A percentile compares a stretch with the other conserved stretches of the same genome.
Conservation (phyloP, 2,329 filamentous ascomycete species). For the Trichoderma hamatum region DNA sequence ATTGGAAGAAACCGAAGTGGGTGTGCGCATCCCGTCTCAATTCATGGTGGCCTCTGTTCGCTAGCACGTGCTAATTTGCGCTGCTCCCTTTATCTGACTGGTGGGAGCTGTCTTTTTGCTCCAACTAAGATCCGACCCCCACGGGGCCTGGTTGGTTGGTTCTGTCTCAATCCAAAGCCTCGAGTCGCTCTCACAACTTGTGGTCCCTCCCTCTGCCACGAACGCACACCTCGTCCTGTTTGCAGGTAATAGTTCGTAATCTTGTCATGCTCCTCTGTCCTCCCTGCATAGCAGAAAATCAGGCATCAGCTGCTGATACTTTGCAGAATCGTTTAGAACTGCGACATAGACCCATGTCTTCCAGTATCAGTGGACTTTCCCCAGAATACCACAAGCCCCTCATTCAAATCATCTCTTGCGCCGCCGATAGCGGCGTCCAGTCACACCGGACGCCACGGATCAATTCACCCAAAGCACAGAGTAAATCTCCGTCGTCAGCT, state of each 20-base stretch:
- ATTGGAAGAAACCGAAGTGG: slow-evolving; percentile 9
- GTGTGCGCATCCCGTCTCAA: slow-evolving; percentile 16
- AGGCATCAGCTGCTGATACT: background rate
- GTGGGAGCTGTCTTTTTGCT: background rate
- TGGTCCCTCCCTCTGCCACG: background rate
- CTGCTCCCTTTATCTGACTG: slow-evolving; percentile 2
- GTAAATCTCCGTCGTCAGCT: background rate
- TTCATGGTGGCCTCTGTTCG: slow-evolving; percentile 7
- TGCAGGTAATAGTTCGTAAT: background rate
- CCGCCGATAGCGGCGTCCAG: slow-evolving; percentile 23
- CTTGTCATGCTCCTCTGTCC: background rate
- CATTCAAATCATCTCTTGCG: background rate
- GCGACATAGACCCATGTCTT: slow-evolving; percentile 21
- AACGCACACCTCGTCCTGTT: background rate
- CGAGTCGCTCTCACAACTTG: background rate
- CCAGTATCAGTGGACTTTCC: background rate
- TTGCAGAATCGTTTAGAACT: background rate
- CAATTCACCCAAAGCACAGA: background rate
- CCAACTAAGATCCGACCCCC: slow-evolving; percentile 5
- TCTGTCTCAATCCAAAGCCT: slow-evolving; percentile 11
- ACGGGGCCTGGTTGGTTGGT: background rate
- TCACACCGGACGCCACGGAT: slow-evolving; percentile 14
- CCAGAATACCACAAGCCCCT: slow-evolving; percentile 2
- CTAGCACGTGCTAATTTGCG: slow-evolving; percentile 19
- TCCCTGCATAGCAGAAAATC: background rate